Percentiles rank a stretch among this genome's conserved stretches.
Evolutionary conservation across 441 rosid species (phyloP).

Genomic region (Lepidium campestre): DNA sequence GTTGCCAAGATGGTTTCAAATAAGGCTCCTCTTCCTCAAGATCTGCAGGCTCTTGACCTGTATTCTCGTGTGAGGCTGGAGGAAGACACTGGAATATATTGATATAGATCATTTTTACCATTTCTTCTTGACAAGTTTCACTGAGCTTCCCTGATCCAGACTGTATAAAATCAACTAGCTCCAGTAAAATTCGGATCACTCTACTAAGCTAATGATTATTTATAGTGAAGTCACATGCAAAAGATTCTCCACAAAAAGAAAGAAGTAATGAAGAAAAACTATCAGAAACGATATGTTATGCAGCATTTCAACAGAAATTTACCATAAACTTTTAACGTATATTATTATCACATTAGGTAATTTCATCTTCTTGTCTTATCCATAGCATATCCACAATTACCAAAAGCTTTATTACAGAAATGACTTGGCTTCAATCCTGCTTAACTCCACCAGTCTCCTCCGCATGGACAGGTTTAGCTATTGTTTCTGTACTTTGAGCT

Average conservation of each 20-base stretch:
- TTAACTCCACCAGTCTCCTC: conserved; percentile 17
- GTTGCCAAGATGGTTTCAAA: conserved; percentile 86
- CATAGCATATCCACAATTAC: conserved; percentile 21
- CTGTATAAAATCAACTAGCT: conserved; percentile 76
- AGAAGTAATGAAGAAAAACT: not conserved
- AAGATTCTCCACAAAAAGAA: not conserved
- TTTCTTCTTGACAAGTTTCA: conserved; percentile 75
- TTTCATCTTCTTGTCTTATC: not conserved
- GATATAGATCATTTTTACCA: conserved; percentile 66
- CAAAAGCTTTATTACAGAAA: conserved; percentile 9
- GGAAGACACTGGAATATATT: conserved; percentile 78
- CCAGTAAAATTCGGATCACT: too few species aligned
- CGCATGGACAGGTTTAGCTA: not conserved
- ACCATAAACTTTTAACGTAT: not conserved
- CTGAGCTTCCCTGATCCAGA: conserved; percentile 69
- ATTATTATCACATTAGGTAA: not conserved
- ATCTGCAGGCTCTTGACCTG: conserved; percentile 72
- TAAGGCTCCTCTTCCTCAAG: conserved; percentile 90
- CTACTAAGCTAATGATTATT: too few species aligned
- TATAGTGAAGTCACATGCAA: too few species aligned
- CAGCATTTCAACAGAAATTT: not conserved
- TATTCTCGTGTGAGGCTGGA: conserved; percentile 71
- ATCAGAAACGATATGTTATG: not conserved
- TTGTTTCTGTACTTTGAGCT: conserved; percentile 13
- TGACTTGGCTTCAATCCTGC: conserved; percentile 21